These are phyloP conservation scores for Aspergillus mulundensis DNA, from an alignment of 495 filamentous ascomycete genomes.

Conservation along the genomic window DNA sequence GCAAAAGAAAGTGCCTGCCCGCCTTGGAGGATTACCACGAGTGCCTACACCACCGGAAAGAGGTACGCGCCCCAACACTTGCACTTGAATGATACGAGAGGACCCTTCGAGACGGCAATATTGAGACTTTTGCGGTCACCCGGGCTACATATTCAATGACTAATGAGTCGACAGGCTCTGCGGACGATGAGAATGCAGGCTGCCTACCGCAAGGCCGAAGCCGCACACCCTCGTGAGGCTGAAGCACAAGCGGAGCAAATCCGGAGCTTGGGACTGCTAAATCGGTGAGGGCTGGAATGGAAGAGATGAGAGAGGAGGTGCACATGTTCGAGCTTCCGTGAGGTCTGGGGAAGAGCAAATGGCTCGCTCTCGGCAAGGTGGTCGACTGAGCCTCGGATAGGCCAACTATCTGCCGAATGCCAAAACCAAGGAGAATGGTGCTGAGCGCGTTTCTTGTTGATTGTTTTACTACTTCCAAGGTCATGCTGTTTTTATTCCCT, in stretches of 20 bases:
- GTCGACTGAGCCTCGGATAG: not conserved
- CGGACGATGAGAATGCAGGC: conserved; percentile 74
- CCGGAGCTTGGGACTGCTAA: conserved; percentile 75
- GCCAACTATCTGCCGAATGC: conserved; percentile 11
- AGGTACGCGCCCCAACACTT: conserved; percentile 57
- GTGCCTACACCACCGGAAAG: conserved; percentile 96
- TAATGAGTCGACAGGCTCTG: conserved; percentile 53
- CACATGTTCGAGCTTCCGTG: not conserved
- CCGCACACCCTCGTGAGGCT: conserved; percentile 70
- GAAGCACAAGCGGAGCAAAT: conserved; percentile 71
- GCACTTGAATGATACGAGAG: not conserved
- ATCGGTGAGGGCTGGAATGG: not conserved
- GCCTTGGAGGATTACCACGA: conserved; percentile 95
- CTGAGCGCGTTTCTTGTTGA: conserved; percentile 9
- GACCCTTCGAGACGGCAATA: not conserved
- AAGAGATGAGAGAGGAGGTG: conserved; percentile 35
- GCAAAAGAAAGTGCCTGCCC: conserved; percentile 87
- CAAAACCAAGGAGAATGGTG: conserved; percentile 19
- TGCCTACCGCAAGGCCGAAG: conserved; percentile 81
- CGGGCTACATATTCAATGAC: not conserved
- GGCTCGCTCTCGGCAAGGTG: conserved; percentile 53
- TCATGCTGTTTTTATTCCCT: conserved; percentile 25
- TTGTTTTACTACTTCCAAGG: conserved; percentile 25
- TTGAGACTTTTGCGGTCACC: not conserved
- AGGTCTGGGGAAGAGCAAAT: conserved; percentile 62